These are phyloP conservation scores for Scutellaria barbata DNA, from an alignment of 257 asterid species.

Conservation along the genomic window DNA sequence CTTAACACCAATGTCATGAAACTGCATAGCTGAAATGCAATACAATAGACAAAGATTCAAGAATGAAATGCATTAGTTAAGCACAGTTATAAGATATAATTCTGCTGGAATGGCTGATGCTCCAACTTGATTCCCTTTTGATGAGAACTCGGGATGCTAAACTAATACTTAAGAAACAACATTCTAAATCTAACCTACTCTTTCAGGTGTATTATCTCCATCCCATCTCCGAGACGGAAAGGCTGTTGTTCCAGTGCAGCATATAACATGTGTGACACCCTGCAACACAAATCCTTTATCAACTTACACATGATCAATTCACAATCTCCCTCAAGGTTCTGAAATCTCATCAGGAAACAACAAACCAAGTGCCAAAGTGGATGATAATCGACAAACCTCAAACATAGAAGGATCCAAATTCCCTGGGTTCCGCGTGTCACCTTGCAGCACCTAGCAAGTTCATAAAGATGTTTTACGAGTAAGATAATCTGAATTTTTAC, in stretches of 20 bases:
- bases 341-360: conserved; percentile 22
- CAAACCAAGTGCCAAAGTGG: neutral
- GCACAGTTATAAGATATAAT: neutral
- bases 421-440: conserved; percentile 76
- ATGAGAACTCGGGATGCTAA: neutral
- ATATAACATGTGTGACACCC: conserved; percentile 91
- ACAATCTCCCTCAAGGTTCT: conserved; percentile 27
- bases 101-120: neutral
- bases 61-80: conserved; percentile 8
- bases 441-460: conserved; percentile 69
- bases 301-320: conserved; percentile 5
- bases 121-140: conserved; percentile 4
- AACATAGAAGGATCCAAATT: conserved; percentile 77
- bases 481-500: conserved; percentile 30
- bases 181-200: conserved; percentile 78
- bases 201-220: conserved; percentile 97
- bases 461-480: conserved; percentile 37
- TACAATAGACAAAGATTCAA: neutral
- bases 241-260: conserved; percentile 98
- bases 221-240: conserved; percentile 97
- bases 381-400: conserved; percentile 60
- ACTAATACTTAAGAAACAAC: conserved; percentile 19
- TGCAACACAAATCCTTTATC: conserved; percentile 35
- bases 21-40: neutral
- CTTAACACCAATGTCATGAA: neutral